These are phyloP conservation scores for Fusarium redolens DNA, from an alignment of 2,329 filamentous ascomycete species.

Conservation along the genomic window DNA sequence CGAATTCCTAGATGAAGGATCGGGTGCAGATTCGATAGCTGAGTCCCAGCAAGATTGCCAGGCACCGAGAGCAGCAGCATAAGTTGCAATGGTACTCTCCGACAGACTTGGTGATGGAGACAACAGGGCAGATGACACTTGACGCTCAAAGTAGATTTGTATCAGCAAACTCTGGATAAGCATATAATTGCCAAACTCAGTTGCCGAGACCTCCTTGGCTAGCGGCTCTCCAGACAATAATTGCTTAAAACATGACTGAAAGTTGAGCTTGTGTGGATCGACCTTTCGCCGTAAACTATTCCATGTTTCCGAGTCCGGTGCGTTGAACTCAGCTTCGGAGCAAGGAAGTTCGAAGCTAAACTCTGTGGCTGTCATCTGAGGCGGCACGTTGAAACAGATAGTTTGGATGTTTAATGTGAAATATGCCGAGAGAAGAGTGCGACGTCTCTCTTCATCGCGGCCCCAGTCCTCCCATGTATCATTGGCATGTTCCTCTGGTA, in stretches of 20 bases:
- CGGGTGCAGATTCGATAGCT: not conserved
- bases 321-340: slow-evolving; percentile 1
- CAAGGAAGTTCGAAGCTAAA: not conserved
- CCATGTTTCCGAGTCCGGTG: not conserved
- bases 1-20: not conserved
- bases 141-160: slow-evolving; percentile 24
- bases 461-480: not conserved
- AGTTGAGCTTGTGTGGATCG: not conserved
- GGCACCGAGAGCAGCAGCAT: not conserved
- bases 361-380: not conserved
- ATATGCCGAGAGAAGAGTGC: not conserved
- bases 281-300: not conserved
- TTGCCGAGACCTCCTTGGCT: slow-evolving; percentile 3
- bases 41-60: slow-evolving; percentile 6
- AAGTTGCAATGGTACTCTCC: not conserved
- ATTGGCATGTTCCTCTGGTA: not conserved
- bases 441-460: not conserved
- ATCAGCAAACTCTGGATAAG: slow-evolving; percentile 22
- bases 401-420: not conserved
- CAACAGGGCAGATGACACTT: slow-evolving; percentile 1
- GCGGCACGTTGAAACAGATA: not conserved
- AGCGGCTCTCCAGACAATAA: not conserved
- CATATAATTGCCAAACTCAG: slow-evolving; percentile 27
- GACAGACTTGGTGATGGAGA: not conserved
- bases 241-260: not conserved